Base-by-base conservation (phyloP, 768 basidiomycete genomes). In the Lepiota brunneoincarnata region DNA sequence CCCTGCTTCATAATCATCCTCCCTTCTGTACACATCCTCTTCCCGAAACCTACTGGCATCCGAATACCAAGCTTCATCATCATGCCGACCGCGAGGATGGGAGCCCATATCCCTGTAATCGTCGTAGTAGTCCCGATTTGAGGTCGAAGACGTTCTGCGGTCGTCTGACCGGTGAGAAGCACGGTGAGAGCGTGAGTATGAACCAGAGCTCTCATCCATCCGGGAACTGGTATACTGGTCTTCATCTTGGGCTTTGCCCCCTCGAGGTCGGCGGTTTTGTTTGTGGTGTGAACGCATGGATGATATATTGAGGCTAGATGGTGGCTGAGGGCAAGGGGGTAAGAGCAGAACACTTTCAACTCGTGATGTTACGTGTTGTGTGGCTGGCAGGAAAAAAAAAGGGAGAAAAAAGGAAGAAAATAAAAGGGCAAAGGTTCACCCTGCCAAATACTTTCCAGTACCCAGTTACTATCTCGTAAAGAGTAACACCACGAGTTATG, bases 31-130 rank as follows among this genome's bases (percentile, higher is more conserved):
- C 58, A 83, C 82, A 60, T 79, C 68, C 59, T 70, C 62, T 61
- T 78, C 78, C 56, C 76, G 75, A 59, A 80, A 78, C 49, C 76
- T 75, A 62, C 66, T 66, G 37, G 69, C 61, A 55, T 80, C 77
- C 53, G 69, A 66, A 54, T 76, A 76, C 82, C 84, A 84, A 59
- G 76, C 77, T 55, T 77, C 71, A 37, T 77, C 77, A 61, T 73
- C 81, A 62, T 72, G 78, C 61, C 70, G 74, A 63, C 80, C 77
- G 59, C 83, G 80, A 15, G 79, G 71, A 49, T 79, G 71, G 10
- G 74, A 69, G 49, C 82, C 83, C 62, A 80, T 75, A 65, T 84
- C 84, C 62, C 81, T 76, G 63, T 66, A 78, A 58, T 70, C 67
- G 57, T 75, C 76, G 62, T 78, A 81, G 17, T 72, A 63, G 24